phyloP scores from a whole-genome alignment of 805 yeast genomes.

The Starmerella stigmatis region DNA sequence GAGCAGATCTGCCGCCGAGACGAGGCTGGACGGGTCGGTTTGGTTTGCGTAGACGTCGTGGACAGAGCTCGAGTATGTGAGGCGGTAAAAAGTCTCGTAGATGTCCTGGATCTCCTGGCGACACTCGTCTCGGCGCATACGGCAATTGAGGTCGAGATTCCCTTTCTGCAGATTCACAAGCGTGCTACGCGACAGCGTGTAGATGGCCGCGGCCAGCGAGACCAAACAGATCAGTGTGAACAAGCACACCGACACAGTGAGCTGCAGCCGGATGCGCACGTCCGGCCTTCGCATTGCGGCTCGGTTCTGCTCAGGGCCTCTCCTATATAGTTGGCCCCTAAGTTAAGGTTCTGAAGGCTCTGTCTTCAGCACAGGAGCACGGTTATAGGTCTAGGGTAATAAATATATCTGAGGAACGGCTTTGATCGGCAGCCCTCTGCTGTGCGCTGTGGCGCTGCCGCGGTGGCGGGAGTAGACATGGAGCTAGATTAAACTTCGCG shows the following conservation, averaged over 20 bases:
- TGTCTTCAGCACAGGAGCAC: neutral
- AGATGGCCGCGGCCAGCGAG: conserved; percentile 53
- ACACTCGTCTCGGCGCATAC: conserved; percentile 21
- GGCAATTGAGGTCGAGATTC: conserved; percentile 22
- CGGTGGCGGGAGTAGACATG: no score
- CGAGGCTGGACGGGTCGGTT: neutral
- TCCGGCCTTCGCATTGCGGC: conserved; percentile 22
- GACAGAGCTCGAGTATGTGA: conserved; percentile 18
- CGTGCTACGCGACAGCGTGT: conserved; percentile 21
- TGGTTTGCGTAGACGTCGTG: conserved; percentile 12
- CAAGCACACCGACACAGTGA: conserved; percentile 56
- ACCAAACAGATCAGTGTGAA: conserved; percentile 61
- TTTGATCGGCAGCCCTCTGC: no score
- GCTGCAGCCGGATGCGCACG: conserved; percentile 65
- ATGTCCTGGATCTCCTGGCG: conserved; percentile 16
- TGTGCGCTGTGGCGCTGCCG: no score
- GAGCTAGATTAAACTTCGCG: no score
- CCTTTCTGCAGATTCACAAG: conserved; percentile 32
- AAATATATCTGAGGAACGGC: no score
- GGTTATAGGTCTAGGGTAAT: no score
- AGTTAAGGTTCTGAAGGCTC: conserved; percentile 4
- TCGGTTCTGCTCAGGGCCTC: neutral
- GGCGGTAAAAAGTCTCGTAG: conserved; percentile 11
- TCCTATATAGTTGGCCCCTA: neutral
- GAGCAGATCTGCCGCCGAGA: conserved; percentile 12